Base-by-base conservation (phyloP, 2,329 filamentous ascomycete species). In the Epichloe sp. region DNA sequence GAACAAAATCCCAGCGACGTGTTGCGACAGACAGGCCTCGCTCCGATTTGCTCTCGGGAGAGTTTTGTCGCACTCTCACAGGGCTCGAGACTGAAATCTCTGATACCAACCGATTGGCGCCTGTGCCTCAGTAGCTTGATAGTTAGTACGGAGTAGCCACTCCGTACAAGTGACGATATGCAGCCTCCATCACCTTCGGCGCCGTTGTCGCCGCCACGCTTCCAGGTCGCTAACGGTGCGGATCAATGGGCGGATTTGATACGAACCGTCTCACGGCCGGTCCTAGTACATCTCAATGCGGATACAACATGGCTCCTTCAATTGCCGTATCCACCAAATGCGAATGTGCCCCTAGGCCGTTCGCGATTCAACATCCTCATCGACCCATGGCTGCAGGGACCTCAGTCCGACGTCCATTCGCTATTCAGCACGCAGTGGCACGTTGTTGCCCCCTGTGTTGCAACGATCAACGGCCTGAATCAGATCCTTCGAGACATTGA, bases 361-460 rank as follows among this genome's bases (percentile, higher is more conserved):
- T 66, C 69, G 17, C 81, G 77, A 57, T 84, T 76, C 69, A 84
- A 85, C 59, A 70, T 85, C 47, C 65, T 85, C 19, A 71, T 85
- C 43, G 81, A 85, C 59, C 81, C 81, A 0, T 85, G 82, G 82
- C 69, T 85, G 2, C 65, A 70, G 15, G 81, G 81, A 3, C 71
- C 76, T 0, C 81, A 85, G 63, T 76, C 71, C 52, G 82, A 85
- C 60, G 75, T 83, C 10, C 78, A 78, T 2, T 65, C 67, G 44
- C 85, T 80, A 77, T 84, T 85, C 62, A 79, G 75, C 47, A 78
- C 78, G 57, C 82, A 85, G 62, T 82, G 74, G 71, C 82, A 85
- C 60, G 71, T 75, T 1, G 70, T 71, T 0, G 62, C 74, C 49
- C 77, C 78, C 48, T 72, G 71, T 12, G 71, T 83, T 12, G 68